These are phyloP conservation scores for Globisporangium takayamanum DNA, from an alignment of 352 stramenopile species.

Conservation along the genomic window DNA sequence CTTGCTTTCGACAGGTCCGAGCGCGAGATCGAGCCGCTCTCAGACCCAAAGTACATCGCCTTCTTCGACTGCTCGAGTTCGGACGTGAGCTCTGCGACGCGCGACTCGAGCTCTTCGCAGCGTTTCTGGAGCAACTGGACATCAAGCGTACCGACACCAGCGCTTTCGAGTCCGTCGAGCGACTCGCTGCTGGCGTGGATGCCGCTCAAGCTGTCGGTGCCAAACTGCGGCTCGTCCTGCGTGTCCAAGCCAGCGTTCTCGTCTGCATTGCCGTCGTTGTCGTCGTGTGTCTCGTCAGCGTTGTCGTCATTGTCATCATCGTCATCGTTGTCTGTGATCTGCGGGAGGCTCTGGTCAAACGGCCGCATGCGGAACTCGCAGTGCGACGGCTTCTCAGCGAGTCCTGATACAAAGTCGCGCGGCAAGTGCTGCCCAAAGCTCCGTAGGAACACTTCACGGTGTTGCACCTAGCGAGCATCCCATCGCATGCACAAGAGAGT, in stretches of 20 bases:
- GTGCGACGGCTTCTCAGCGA: slow-evolving; percentile 84
- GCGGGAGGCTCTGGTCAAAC: slow-evolving; percentile 47
- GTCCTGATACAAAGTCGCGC: slow-evolving; percentile 70
- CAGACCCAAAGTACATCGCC: slow-evolving; percentile 57
- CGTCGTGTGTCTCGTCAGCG: slow-evolving; percentile 21
- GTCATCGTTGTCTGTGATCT: not conserved
- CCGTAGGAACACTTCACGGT: slow-evolving; percentile 68
- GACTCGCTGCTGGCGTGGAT: slow-evolving; percentile 24
- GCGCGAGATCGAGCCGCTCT: slow-evolving; percentile 52
- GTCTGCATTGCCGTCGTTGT: slow-evolving; percentile 18
- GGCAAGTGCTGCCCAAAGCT: slow-evolving; percentile 77
- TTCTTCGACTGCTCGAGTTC: slow-evolving; percentile 76
- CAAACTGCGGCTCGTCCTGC: slow-evolving; percentile 11
- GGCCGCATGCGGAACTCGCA: slow-evolving; percentile 85
- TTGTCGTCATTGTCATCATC: slow-evolving; percentile 10
- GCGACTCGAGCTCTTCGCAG: slow-evolving; percentile 64
- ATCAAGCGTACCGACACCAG: slow-evolving; percentile 21
- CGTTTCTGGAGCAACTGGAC: slow-evolving; percentile 53
- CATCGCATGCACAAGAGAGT: not conserved
- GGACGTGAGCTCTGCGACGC: slow-evolving; percentile 49
- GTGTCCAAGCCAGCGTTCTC: not conserved
- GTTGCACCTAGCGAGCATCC: slow-evolving; percentile 31
- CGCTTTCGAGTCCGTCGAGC: slow-evolving; percentile 12
- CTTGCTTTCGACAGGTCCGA: slow-evolving; percentile 72
- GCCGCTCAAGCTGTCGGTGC: slow-evolving; percentile 12